A percentile compares a stretch with the other conserved stretches of the same genome.
These are phyloP conservation scores for Lonicera japonica DNA, from an alignment of 129 eudicot genomes.

Conservation along the genomic window DNA sequence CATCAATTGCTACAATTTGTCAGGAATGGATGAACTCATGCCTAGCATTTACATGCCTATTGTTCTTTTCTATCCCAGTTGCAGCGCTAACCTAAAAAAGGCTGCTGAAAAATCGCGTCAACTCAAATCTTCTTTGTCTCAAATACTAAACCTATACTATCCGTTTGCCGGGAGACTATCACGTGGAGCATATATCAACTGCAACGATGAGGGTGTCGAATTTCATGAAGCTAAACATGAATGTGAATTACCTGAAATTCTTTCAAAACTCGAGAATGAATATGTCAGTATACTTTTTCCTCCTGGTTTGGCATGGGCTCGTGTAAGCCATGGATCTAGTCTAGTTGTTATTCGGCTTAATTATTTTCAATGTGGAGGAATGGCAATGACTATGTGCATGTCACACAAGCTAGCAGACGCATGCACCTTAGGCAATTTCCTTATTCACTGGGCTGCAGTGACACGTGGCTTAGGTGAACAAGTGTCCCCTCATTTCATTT, in stretches of 20 bases:
- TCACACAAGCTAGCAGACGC: constrained; percentile 25
- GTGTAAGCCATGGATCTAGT: neutral
- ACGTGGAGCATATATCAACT: neutral
- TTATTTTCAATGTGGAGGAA: constrained; percentile 20
- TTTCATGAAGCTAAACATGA: neutral
- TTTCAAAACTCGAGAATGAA: neutral
- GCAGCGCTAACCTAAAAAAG: neutral
- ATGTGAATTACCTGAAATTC: neutral
- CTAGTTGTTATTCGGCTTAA: constrained; percentile 14
- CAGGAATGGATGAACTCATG: constrained; percentile 9
- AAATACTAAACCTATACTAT: constrained; percentile 11
- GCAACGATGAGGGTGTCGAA: constrained; percentile 13
- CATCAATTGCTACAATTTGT: constrained; percentile 20
- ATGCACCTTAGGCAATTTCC: constrained; percentile 3
- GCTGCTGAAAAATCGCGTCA: neutral
- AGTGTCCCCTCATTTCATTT: neutral
- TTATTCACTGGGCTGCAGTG: constrained; percentile 14
- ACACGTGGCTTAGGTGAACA: constrained; percentile 2
- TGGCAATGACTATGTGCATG: constrained; percentile 3
- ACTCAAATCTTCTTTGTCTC: constrained; percentile 17
- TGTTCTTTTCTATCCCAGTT: constrained; percentile 14
- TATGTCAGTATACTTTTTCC: neutral
- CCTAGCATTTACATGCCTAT: constrained; percentile 10
- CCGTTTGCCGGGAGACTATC: constrained; percentile 14
- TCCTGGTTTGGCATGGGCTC: neutral